These are phyloP conservation scores for Thelonectria rubi DNA, from an alignment of 2,329 filamentous ascomycete species.

Conservation along the genomic window DNA sequence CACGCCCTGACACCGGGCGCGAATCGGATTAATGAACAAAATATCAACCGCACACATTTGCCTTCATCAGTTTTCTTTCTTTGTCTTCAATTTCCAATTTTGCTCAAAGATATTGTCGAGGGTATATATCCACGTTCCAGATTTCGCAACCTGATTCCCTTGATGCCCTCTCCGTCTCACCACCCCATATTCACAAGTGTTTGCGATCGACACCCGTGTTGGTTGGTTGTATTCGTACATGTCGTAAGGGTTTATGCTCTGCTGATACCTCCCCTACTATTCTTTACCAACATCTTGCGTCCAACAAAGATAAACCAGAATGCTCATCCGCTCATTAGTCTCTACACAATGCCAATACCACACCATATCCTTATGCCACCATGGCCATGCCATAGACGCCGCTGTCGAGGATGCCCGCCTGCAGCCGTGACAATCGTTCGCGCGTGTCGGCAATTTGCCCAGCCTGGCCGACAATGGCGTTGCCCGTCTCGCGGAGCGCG, in stretches of 20 bases:
- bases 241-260: slow-evolving; percentile 33
- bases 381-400: slow-evolving; percentile 49
- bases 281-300: slow-evolving; percentile 12
- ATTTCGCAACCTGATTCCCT: not conserved
- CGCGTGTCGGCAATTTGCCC: slow-evolving; percentile 55
- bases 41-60: not conserved
- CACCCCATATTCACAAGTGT: slow-evolving; percentile 4
- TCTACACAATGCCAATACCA: slow-evolving; percentile 21
- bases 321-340: slow-evolving; percentile 26
- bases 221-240: slow-evolving; percentile 42
- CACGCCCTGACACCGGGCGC: slow-evolving; percentile 32
- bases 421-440: slow-evolving; percentile 52
- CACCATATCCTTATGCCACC: slow-evolving; percentile 35
- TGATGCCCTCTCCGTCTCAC: not conserved
- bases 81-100: not conserved
- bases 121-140: slow-evolving; percentile 23
- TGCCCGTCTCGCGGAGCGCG: slow-evolving; percentile 52
- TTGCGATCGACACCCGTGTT: slow-evolving; percentile 1
- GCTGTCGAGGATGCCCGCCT: slow-evolving; percentile 52
- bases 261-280: slow-evolving; percentile 18
- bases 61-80: not conserved
- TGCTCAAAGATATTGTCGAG: not conserved
- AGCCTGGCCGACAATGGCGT: slow-evolving; percentile 53
- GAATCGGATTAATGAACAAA: slow-evolving; percentile 38
- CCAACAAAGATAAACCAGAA: slow-evolving; percentile 12